Evolutionary conservation across 345 rosid genomes (phyloP).

Genomic region (Sonneratia alba): DNA sequence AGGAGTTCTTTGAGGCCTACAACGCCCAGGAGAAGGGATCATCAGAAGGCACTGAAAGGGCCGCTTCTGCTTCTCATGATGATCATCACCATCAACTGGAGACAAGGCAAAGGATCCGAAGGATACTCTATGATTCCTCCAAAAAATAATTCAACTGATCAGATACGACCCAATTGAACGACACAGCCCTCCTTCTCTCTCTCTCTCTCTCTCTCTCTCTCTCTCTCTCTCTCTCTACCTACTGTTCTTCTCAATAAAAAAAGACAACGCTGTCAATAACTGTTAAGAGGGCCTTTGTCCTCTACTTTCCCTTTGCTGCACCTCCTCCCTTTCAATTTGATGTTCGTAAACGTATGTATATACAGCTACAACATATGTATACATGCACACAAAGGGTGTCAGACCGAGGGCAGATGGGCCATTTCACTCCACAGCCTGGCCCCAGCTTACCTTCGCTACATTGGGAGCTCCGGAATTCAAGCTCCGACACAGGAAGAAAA

Average conservation of each 20-base stretch:
- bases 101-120: conserved; percentile 32
- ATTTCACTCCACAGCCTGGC: no score
- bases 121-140: conserved; percentile 12
- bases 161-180: neutral
- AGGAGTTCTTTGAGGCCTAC: conserved; percentile 80
- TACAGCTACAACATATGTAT: no score
- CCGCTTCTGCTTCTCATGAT: conserved; percentile 3
- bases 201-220: no score
- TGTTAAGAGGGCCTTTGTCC: neutral
- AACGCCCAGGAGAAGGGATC: conserved; percentile 13
- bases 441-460: no score
- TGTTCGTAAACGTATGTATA: no score
- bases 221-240: neutral
- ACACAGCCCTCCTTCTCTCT: neutral
- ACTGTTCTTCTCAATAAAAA: neutral
- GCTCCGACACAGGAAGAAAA: neutral
- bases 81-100: conserved; percentile 18
- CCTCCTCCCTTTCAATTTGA: no score
- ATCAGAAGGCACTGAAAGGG: neutral
- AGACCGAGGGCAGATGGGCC: no score
- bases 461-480: neutral
- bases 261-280: neutral
- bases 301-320: neutral
- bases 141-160: neutral
- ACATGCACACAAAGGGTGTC: neutral